Conservation (phyloP, 2,329 filamentous ascomycete species). For the Fusarium sp. region DNA sequence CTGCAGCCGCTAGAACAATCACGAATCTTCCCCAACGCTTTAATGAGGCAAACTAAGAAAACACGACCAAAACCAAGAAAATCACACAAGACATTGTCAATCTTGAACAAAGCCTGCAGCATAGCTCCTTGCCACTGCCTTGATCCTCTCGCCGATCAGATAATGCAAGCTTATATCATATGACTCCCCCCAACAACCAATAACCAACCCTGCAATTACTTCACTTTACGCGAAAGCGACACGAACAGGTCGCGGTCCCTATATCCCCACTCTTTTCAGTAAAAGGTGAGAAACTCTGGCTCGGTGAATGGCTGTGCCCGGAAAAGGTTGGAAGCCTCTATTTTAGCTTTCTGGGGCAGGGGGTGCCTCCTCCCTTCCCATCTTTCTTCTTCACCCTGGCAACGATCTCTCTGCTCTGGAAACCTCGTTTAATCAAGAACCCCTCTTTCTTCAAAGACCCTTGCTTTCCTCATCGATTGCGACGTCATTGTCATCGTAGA, state of each 20-base stretch:
- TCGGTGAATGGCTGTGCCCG: constrained; percentile 21
- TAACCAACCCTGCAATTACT: constrained; percentile 6
- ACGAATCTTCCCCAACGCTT: neutral
- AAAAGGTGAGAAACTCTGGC: constrained; percentile 18
- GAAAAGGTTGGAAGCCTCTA: constrained; percentile 11
- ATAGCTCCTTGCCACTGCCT: constrained; percentile 24
- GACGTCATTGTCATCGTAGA: constrained; percentile 31
- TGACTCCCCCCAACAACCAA: constrained; percentile 34
- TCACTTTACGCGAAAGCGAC: constrained; percentile 49
- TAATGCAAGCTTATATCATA: constrained; percentile 15
- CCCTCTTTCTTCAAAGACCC: constrained; percentile 29
- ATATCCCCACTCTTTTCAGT: constrained; percentile 2
- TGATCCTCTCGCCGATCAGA: constrained; percentile 23
- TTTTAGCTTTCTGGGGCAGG: constrained; percentile 18
- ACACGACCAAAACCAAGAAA: neutral
- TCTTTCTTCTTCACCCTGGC: constrained; percentile 29
- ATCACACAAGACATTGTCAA: constrained; percentile 1
- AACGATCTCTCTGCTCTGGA: constrained; percentile 22
- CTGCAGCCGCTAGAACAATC: neutral
- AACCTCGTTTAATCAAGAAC: constrained; percentile 17
- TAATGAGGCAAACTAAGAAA: neutral
- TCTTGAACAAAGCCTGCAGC: constrained; percentile 10
- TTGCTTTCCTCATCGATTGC: constrained; percentile 21
- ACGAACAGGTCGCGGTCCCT: constrained; percentile 40
- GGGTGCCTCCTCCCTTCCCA: neutral